Conservation (phyloP, 345 rosid genomes). For the Populus pruinosa region DNA sequence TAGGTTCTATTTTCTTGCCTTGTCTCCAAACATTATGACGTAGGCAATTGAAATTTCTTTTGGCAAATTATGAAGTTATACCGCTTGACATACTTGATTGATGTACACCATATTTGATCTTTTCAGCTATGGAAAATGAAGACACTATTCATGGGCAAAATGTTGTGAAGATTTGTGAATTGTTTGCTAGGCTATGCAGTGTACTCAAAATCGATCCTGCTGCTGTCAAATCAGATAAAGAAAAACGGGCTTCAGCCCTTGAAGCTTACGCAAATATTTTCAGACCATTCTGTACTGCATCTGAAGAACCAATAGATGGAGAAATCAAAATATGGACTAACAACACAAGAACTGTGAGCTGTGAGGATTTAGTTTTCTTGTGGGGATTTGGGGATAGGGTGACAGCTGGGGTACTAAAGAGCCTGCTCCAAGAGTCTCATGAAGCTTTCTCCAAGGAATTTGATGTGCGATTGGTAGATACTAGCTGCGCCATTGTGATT, state of each 20-base stretch:
- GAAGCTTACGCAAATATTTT: constrained; percentile 33
- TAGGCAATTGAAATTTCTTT: not conserved
- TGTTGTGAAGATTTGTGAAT: constrained; percentile 57
- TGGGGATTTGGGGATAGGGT: constrained; percentile 57
- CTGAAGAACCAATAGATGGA: constrained; percentile 31
- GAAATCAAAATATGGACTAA: constrained; percentile 58
- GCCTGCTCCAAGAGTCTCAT: constrained; percentile 53
- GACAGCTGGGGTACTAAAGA: constrained; percentile 60
- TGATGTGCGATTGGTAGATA: constrained; percentile 56
- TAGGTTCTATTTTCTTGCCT: not conserved
- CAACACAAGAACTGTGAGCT: constrained; percentile 49
- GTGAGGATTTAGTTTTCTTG: constrained; percentile 65
- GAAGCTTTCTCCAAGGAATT: constrained; percentile 44
- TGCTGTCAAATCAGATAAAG: constrained; percentile 23
- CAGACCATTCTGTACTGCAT: constrained; percentile 24
- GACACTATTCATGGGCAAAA: constrained; percentile 57
- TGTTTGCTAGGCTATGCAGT: constrained; percentile 65
- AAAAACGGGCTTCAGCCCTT: constrained; percentile 28
- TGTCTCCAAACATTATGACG: not conserved
- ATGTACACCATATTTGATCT: not conserved
- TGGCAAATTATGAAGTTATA: not conserved
- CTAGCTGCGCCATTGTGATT: constrained; percentile 68
- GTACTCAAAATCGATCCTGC: constrained; percentile 43
- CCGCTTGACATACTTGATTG: constrained; percentile 6
- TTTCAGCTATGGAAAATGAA: constrained; percentile 37